Evolutionary conservation across 2,329 filamentous ascomycete genomes (phyloP).

Genomic region (Geosmithia flava): DNA sequence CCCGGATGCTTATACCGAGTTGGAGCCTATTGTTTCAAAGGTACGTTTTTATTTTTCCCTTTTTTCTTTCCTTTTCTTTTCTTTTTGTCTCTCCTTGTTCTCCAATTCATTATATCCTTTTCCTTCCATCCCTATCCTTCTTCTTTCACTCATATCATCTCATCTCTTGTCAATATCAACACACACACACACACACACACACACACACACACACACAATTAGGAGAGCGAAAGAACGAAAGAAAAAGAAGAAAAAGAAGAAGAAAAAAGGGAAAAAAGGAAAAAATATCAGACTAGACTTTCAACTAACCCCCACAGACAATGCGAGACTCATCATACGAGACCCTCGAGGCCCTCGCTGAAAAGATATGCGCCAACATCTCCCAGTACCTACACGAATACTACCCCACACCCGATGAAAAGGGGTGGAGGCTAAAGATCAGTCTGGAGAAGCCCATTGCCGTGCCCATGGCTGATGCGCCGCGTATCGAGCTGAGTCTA

Average conservation of each 20-base stretch:
- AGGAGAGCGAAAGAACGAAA: neutral
- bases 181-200: too few species aligned
- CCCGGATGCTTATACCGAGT: constrained; percentile 36
- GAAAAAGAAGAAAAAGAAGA: neutral
- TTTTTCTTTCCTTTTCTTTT: too few species aligned
- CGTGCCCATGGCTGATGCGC: constrained; percentile 59
- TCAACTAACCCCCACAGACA: constrained; percentile 19
- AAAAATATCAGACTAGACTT: neutral
- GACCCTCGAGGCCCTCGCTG: constrained; percentile 49
- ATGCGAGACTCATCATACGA: constrained; percentile 46
- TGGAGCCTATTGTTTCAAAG: constrained; percentile 51
- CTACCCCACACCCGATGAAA: neutral
- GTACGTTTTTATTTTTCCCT: constrained; percentile 27
- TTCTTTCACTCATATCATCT: too few species aligned
- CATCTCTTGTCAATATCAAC: too few species aligned
- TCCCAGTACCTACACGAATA: neutral
- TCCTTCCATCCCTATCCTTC: neutral
- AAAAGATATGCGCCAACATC: constrained; percentile 3
- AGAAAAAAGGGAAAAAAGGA: neutral
- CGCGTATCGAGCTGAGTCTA: constrained; percentile 43
- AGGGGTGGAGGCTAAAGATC: constrained; percentile 42
- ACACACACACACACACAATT: too few species aligned
- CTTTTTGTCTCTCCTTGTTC: too few species aligned
- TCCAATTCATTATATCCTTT: too few species aligned
- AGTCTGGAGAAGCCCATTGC: constrained; percentile 62